Base-by-base conservation (phyloP, 352 stramenopile species). In the Globisporangium paddicum region DNA sequence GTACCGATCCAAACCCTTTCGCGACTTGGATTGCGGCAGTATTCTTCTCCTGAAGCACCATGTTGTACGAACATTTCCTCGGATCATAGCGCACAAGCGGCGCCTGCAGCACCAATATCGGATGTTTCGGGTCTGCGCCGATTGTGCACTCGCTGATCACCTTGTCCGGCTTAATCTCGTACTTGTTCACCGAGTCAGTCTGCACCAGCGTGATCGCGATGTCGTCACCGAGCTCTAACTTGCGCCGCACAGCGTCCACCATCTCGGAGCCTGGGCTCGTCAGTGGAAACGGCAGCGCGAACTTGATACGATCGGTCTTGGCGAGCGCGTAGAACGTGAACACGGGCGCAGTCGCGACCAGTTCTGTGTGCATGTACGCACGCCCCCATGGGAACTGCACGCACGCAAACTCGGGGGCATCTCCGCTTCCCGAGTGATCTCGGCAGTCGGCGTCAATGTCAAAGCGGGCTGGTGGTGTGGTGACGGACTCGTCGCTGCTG, bases 291-390 rank as follows among this genome's bases (percentile, higher is more conserved):
- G 72, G 67, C 30, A 90, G 51, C 38, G 74, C 61, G 57, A 93
- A 93, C 61, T 90, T 93, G 38, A 89, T 37, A 46, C 77, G 82
- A 55, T 86, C 72, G 37, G 48, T 72, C 51, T 83, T 73, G 14
- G 72, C 64, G 18, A 93, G 60, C 35, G 82, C 82, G 66, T 90
- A 93, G 66, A 93, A 89, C 9, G 78, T 93, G 50, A 93, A 93
- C 45, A 86, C 68, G 1, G 80, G 82, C 28, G 73, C 66, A 14
- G 73, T 53, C 5, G 76, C 78, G 40, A 90, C 74, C 26, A 88
- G 56, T 28, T 87, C 73, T 19, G 72, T 60, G 52, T 86, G 69
- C 18, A 93, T 70, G 50, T 87, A 89, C 40, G 79, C 81, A 35
- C 76, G 68, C n/a, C 82, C 82, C 82, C 82, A 93, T 2, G 82